Evolutionary conservation across 23 red algal genomes (phyloP).

Genomic region (Chondrus crispus): DNA sequence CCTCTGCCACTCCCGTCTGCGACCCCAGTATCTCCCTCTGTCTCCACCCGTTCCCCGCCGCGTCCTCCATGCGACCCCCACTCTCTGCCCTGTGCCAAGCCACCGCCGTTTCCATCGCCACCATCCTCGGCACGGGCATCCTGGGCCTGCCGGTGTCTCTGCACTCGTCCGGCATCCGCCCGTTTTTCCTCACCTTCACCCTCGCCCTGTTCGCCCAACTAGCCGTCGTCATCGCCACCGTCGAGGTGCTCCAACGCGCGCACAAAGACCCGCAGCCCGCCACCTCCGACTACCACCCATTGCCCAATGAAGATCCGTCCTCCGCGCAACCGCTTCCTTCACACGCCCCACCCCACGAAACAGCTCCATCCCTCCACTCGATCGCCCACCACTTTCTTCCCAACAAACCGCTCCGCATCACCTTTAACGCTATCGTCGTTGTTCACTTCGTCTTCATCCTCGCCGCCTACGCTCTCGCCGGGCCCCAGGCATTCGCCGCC

Average conservation of each 20-base stretch:
- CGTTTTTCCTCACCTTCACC: conserved; percentile 70
- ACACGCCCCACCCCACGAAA: not conserved
- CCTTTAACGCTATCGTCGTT: conserved; percentile 51
- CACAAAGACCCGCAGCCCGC: not conserved
- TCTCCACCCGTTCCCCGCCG: not conserved
- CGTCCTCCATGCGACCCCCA: conserved; percentile 18
- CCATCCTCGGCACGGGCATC: conserved; percentile 86
- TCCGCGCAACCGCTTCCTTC: not conserved
- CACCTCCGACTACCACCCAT: not conserved
- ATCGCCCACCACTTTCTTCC: conserved; percentile 15
- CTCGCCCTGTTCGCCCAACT: conserved; percentile 57
- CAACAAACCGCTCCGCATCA: not conserved
- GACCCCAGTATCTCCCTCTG: too few species aligned
- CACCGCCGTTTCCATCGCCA: conserved; percentile 70
- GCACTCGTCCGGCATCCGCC: conserved; percentile 53
- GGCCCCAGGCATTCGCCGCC: conserved; percentile 72
- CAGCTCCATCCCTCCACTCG: conserved; percentile 39
- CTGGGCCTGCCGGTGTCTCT: conserved; percentile 90
- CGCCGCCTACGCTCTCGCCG: conserved; percentile 73
- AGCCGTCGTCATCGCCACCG: conserved; percentile 42
- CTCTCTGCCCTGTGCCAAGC: conserved; percentile 5
- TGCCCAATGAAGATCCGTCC: not conserved
- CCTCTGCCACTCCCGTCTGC: too few species aligned
- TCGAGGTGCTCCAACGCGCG: conserved; percentile 84
- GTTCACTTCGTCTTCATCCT: conserved; percentile 81